These are phyloP conservation scores for Tilletia walkeri DNA, from an alignment of 1,284 basidiomycete genomes.

Conservation along the genomic window DNA sequence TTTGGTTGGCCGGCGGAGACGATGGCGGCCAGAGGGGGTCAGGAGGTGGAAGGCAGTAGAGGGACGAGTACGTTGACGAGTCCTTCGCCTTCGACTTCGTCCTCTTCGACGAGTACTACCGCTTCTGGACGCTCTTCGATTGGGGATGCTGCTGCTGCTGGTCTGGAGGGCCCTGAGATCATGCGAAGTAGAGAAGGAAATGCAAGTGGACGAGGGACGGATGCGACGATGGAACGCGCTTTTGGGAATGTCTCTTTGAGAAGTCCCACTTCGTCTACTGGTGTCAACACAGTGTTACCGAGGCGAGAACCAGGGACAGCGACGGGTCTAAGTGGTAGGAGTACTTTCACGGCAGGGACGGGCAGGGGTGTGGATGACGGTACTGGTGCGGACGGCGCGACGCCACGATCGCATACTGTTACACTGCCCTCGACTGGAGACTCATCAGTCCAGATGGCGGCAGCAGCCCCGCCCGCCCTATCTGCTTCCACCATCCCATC, in stretches of 20 bases:
- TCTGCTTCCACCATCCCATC: neutral
- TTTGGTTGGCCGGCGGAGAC: neutral
- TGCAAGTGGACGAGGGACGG: neutral
- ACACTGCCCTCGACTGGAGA: too few species aligned
- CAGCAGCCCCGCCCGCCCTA: too few species aligned
- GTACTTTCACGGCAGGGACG: neutral
- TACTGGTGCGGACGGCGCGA: too few species aligned
- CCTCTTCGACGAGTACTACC: too few species aligned
- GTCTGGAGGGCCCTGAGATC: neutral
- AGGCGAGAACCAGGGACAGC: too few species aligned
- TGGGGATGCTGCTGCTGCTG: neutral
- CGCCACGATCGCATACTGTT: too few species aligned
- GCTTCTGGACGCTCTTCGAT: neutral
- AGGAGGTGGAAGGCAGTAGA: neutral
- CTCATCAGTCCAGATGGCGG: too few species aligned
- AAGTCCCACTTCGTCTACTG: neutral
- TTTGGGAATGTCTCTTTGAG: neutral
- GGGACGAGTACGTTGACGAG: too few species aligned
- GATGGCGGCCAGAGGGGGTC: neutral
- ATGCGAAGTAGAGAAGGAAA: neutral
- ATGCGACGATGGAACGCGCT: conserved; percentile 3
- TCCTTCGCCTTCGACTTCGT: too few species aligned
- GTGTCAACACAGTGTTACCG: too few species aligned
- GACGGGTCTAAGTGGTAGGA: neutral
- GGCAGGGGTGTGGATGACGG: too few species aligned